Percentiles rank a stretch among this genome's conserved stretches.
Evolutionary conservation across 306 rosid species (phyloP).

Genomic region (Biancaea sappan): DNA sequence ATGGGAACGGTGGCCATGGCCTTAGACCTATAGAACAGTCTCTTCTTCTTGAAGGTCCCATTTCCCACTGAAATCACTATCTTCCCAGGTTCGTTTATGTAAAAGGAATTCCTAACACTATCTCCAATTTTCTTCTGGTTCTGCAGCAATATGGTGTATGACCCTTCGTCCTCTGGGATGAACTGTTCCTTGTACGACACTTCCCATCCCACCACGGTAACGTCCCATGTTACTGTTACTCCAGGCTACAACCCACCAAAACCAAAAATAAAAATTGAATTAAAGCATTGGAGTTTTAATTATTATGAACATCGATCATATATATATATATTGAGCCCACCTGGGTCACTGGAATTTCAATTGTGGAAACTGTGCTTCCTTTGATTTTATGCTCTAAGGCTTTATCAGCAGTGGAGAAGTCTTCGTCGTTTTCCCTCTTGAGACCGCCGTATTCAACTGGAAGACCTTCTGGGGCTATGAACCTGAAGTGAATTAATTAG

Average conservation of each 20-base stretch:
- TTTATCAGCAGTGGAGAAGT: constrained; percentile 60
- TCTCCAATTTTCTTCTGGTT: constrained; percentile 63
- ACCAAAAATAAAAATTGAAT: constrained; percentile 9
- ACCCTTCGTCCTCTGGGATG: constrained; percentile 85
- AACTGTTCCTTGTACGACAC: constrained; percentile 89
- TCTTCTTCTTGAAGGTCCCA: constrained; percentile 63
- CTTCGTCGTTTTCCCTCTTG: constrained; percentile 61
- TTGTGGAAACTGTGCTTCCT: constrained; percentile 41
- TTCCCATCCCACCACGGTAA: constrained; percentile 85
- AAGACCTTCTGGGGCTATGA: constrained; percentile 70
- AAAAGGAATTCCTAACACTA: constrained; percentile 74
- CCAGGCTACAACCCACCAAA: constrained; percentile 47
- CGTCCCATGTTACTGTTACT: constrained; percentile 82
- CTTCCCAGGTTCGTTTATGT: constrained; percentile 84
- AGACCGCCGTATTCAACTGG: constrained; percentile 84
- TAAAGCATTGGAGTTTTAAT: not conserved
- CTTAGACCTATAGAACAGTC: constrained; percentile 63
- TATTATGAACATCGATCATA: not conserved
- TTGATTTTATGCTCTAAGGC: constrained; percentile 49
- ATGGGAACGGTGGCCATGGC: constrained; percentile 66
- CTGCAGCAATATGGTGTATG: constrained; percentile 66
- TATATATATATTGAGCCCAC: constrained; percentile 43
- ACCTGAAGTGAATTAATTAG: constrained; percentile 40
- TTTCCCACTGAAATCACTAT: constrained; percentile 68
- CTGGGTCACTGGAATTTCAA: constrained; percentile 64